Evolutionary conservation across 2,329 filamentous ascomycete species (phyloP).

Genomic region (Graphilbum sp.): DNA sequence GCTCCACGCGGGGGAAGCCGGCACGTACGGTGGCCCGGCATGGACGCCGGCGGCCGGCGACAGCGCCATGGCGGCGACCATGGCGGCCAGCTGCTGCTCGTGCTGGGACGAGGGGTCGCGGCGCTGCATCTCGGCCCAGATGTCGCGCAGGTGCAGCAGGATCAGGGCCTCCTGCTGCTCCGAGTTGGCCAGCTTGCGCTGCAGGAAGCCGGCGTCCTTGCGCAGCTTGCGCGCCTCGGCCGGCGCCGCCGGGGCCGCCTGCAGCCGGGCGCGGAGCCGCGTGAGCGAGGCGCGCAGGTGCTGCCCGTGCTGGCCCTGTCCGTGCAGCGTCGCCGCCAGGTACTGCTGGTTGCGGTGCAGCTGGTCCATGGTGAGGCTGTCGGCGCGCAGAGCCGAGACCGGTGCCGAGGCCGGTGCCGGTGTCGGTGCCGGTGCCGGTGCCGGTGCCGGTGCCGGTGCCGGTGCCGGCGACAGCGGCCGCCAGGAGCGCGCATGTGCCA

Average conservation of each 20-base stretch:
- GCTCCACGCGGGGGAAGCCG: too few species aligned
- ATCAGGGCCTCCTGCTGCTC: conserved; percentile 30
- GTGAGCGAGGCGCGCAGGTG: conserved; percentile 23
- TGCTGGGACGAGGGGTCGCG: conserved; percentile 22
- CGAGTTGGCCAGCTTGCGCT: conserved; percentile 24
- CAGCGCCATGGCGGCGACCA: too few species aligned
- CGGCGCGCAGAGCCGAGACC: conserved; percentile 22
- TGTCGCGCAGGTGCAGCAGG: conserved; percentile 27
- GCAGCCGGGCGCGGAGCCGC: conserved; percentile 16
- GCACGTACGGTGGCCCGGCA: too few species aligned
- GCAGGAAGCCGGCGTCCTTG: conserved; percentile 26
- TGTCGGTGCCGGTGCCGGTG: conserved; percentile 5
- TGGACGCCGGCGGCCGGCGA: too few species aligned
- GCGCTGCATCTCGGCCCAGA: conserved; percentile 31
- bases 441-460: too few species aligned
- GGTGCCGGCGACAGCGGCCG: not conserved
- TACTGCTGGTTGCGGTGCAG: conserved; percentile 30
- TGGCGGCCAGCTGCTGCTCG: not conserved
- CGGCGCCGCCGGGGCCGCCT: conserved; percentile 4
- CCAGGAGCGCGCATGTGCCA: too few species aligned
- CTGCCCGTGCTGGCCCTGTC: conserved; percentile 20
- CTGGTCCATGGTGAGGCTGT: conserved; percentile 15
- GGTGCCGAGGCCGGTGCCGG: too few species aligned
- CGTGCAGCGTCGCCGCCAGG: conserved; percentile 23
- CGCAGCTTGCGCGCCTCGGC: conserved; percentile 15